Evolutionary conservation across 2,329 filamentous ascomycete genomes (phyloP).

Genomic region (Neocatenulostroma microsporum): DNA sequence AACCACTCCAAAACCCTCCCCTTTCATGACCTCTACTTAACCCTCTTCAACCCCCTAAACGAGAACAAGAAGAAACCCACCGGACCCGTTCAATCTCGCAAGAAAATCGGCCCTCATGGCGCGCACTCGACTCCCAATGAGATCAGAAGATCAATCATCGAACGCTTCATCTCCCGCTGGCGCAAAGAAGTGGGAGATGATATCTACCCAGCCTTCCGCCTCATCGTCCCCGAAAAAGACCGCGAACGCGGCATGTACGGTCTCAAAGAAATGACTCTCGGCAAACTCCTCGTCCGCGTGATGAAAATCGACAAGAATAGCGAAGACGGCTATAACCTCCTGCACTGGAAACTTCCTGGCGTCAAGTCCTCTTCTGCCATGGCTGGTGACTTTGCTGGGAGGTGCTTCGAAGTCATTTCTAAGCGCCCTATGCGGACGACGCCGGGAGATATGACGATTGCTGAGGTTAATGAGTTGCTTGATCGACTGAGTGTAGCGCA

Average conservation of each 20-base stretch:
- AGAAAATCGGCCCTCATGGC: conserved; percentile 56
- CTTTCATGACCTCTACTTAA: conserved; percentile 70
- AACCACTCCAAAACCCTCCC: conserved; percentile 73
- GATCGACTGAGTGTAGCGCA: conserved; percentile 67
- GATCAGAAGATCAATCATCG: conserved; percentile 69
- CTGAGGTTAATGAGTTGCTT: conserved; percentile 78
- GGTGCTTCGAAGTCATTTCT: conserved; percentile 78
- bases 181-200: conserved; percentile 81
- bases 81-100: conserved; percentile 46
- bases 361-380: conserved; percentile 54
- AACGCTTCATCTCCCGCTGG: conserved; percentile 81
- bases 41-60: conserved; percentile 71
- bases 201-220: conserved; percentile 83
- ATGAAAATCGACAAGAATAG: conserved; percentile 88
- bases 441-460: conserved; percentile 73
- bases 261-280: conserved; percentile 85
- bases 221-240: conserved; percentile 90
- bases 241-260: conserved; percentile 88
- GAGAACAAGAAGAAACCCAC: conserved; percentile 68
- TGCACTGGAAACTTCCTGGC: conserved; percentile 89
- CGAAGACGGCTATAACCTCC: conserved; percentile 73
- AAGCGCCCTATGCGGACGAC: conserved; percentile 70
- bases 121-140: conserved; percentile 55
- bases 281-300: conserved; percentile 81
- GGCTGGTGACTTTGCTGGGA: conserved; percentile 85